A percentile compares a stretch with the other conserved stretches of the same genome.
Conservation (phyloP, 345 rosid species). For the Fremontodendron californicum region DNA sequence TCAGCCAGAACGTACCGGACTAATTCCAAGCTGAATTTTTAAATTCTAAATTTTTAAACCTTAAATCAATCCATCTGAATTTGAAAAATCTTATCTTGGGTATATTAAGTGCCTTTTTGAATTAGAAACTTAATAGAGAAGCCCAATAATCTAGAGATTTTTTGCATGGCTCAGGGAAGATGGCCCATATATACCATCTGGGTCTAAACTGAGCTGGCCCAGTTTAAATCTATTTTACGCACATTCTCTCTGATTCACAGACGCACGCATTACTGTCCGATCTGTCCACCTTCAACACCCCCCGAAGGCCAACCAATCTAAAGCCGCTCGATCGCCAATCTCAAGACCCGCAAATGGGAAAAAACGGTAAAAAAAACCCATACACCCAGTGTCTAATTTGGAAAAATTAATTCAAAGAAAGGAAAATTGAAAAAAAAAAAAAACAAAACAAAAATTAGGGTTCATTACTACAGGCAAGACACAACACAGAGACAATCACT, state of each 20-base stretch:
- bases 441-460: slow-evolving; percentile 10
- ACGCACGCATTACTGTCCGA: neutral
- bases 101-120: too few species aligned
- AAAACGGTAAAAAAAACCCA: neutral
- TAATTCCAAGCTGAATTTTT: too few species aligned
- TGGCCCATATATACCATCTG: neutral
- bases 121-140: too few species aligned
- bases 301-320: neutral
- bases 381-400: neutral
- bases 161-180: neutral
- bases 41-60: too few species aligned
- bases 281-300: neutral
- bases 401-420: neutral
- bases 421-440: neutral
- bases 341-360: neutral
- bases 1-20: slow-evolving; percentile 32
- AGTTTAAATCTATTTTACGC: neutral
- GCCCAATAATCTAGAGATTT: too few species aligned
- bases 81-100: too few species aligned
- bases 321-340: neutral
- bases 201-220: neutral
- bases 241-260: neutral
- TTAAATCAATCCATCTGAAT: too few species aligned
- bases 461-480: slow-evolving; percentile 1
- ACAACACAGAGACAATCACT: neutral